Percentiles rank a stretch among this genome's conserved stretches.
phyloP scores from a whole-genome alignment of 441 rosid species.

The Rhodomyrtus psidioides region DNA sequence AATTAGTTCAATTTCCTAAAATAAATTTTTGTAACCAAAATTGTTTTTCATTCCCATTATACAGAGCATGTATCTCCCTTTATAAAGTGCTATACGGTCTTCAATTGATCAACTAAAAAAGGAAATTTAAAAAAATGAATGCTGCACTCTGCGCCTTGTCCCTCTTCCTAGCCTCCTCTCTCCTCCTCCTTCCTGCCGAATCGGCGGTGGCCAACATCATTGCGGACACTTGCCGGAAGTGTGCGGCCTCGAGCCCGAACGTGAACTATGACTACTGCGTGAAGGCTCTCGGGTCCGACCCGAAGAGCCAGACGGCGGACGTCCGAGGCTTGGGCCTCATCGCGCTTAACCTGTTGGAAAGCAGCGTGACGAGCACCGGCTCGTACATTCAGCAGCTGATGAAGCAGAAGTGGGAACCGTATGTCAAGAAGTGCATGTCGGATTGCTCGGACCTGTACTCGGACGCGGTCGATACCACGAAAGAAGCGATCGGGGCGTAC shows the following conservation, averaged over 20 bases:
- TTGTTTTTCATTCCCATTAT: neutral
- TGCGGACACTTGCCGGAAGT: neutral
- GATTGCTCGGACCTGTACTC: neutral
- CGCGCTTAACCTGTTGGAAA: neutral
- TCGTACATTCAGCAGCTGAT: neutral
- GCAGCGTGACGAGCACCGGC: neutral
- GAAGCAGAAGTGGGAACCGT: neutral
- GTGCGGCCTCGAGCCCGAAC: neutral
- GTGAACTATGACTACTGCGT: neutral
- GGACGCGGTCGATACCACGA: neutral
- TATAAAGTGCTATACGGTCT: neutral
- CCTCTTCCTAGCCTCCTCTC: neutral
- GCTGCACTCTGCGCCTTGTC: neutral
- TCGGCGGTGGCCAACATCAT: neutral
- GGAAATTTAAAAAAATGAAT: neutral
- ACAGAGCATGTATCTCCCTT: neutral
- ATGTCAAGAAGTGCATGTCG: neutral
- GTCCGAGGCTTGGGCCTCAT: neutral
- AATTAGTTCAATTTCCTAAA: no score
- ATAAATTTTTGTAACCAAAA: neutral
- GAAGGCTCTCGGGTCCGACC: neutral
- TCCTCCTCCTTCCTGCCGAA: neutral
- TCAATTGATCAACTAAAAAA: neutral
- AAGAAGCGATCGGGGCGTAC: neutral
- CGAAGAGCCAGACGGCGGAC: neutral